A percentile compares a stretch with the other conserved stretches of the same genome.
These are phyloP conservation scores for Phytophthora boehmeriae DNA, from an alignment of 352 stramenopile species.

Conservation along the genomic window DNA sequence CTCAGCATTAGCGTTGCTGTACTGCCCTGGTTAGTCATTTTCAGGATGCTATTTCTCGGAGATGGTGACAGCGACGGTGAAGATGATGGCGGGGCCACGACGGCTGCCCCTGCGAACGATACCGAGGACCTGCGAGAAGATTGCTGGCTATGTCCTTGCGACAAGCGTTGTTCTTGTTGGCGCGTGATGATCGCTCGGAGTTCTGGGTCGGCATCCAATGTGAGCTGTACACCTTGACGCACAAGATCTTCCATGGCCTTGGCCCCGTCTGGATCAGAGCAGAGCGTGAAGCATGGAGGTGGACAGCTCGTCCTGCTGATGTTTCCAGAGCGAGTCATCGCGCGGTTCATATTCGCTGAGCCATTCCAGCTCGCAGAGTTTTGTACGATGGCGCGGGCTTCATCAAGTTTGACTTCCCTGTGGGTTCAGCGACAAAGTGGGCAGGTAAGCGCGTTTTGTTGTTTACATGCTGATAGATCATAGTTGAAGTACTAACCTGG, in stretches of 20 bases:
- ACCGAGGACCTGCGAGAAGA: conserved; percentile 38
- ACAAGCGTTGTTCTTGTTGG: conserved; percentile 42
- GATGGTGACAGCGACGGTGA: conserved; percentile 16
- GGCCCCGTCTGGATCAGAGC: conserved; percentile 30
- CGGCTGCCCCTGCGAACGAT: conserved; percentile 14
- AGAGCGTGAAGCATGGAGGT: conserved; percentile 59
- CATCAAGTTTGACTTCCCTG: conserved; percentile 67
- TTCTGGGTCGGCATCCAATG: conserved; percentile 69
- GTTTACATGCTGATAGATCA: background rate
- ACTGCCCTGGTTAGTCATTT: conserved; percentile 13
- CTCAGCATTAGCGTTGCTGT: conserved; percentile 1
- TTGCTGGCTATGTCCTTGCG: conserved; percentile 6
- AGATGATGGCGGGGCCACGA: conserved; percentile 1
- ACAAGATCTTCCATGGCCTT: conserved; percentile 67
- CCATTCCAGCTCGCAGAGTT: conserved; percentile 46
- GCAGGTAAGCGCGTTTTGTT: background rate
- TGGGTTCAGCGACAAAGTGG: background rate
- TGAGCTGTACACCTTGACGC: conserved; percentile 62
- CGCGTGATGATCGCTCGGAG: conserved; percentile 53
- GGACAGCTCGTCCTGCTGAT: conserved; percentile 12
- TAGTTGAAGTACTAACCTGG: conserved; percentile 33
- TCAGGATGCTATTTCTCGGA: conserved; percentile 31
- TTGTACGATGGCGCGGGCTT: conserved; percentile 78
- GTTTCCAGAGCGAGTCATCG: conserved; percentile 8
- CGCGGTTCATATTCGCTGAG: conserved; percentile 11